Evolutionary conservation across 2,329 filamentous ascomycete genomes (phyloP).

Genomic region (Diaporthe sp.): DNA sequence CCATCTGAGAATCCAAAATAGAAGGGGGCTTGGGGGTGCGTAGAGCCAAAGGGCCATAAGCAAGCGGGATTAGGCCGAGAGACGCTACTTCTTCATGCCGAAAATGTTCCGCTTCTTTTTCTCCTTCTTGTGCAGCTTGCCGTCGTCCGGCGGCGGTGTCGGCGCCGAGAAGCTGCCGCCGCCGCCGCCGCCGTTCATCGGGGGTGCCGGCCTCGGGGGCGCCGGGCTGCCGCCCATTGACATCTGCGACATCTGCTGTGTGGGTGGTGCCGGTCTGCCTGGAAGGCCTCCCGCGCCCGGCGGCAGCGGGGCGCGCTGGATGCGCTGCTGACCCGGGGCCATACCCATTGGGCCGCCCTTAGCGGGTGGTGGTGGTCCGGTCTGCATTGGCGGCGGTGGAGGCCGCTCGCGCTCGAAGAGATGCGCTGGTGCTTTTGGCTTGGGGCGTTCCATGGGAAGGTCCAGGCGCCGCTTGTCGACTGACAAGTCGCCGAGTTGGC

Average conservation of each 20-base stretch:
- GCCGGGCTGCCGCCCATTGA: slow-evolving; percentile 54
- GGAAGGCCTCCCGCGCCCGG: slow-evolving; percentile 52
- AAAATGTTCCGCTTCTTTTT: slow-evolving; percentile 74
- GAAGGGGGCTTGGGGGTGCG: not conserved
- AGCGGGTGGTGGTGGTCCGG: slow-evolving; percentile 50
- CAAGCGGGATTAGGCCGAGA: not conserved
- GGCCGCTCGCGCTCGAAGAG: slow-evolving; percentile 82
- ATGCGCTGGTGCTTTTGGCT: slow-evolving; percentile 86
- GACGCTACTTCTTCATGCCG: slow-evolving; percentile 69
- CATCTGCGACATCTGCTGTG: slow-evolving; percentile 69
- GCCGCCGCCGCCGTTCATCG: slow-evolving; percentile 44
- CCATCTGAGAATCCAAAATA: not conserved
- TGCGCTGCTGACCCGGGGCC: slow-evolving; percentile 47
- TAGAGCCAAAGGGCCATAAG: not conserved
- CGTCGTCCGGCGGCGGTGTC: slow-evolving; percentile 44
- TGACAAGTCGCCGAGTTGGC: slow-evolving; percentile 85
- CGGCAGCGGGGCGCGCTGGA: slow-evolving; percentile 47
- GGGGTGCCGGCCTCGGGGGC: slow-evolving; percentile 47
- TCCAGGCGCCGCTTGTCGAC: slow-evolving; percentile 81
- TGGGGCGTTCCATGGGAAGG: slow-evolving; percentile 84
- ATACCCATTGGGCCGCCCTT: slow-evolving; percentile 46
- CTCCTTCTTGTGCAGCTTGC: slow-evolving; percentile 66
- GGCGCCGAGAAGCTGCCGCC: slow-evolving; percentile 46
- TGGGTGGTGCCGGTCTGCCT: slow-evolving; percentile 60
- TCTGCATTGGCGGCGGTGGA: slow-evolving; percentile 60